phyloP scores from a whole-genome alignment of 495 filamentous ascomycete genomes.

The Margaritispora aquatica region DNA sequence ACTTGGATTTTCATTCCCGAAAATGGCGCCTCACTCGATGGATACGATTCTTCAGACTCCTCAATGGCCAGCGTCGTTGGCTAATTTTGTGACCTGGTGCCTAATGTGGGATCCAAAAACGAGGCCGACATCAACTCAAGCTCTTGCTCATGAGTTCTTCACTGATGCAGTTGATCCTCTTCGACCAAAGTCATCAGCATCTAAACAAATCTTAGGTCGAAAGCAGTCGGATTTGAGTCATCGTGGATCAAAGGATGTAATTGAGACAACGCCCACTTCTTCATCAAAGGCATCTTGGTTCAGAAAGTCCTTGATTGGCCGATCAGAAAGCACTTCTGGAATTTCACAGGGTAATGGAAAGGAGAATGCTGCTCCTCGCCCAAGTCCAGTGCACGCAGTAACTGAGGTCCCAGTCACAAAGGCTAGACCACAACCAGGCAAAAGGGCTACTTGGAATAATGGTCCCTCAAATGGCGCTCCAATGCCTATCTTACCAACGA shows the following conservation, averaged over 20 bases:
- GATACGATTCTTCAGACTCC: constrained; percentile 85
- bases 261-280: constrained; percentile 52
- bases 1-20: constrained; percentile 97
- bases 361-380: constrained; percentile 42
- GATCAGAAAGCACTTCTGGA: constrained; percentile 34
- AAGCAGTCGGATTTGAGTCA: constrained; percentile 78
- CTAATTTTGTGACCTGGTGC: constrained; percentile 96
- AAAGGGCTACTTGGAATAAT: constrained; percentile 85
- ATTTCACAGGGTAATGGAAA: constrained; percentile 16
- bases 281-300: constrained; percentile 92
- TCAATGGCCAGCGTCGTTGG: constrained; percentile 85
- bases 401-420: constrained; percentile 50
- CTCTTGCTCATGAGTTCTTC: constrained; percentile 92
- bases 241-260: constrained; percentile 56
- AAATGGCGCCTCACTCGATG: constrained; percentile 98
- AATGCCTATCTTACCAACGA: constrained; percentile 96
- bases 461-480: constrained; percentile 77
- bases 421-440: constrained; percentile 52
- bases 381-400: constrained; percentile 53
- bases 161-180: constrained; percentile 91
- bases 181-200: constrained; percentile 83
- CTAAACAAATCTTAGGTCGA: constrained; percentile 65
- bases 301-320: constrained; percentile 79
- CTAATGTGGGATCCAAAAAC: constrained; percentile 98
- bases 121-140: constrained; percentile 90